Evolutionary conservation across 2,329 filamentous ascomycete species (phyloP).

Genomic region (Didymella pinodella): DNA sequence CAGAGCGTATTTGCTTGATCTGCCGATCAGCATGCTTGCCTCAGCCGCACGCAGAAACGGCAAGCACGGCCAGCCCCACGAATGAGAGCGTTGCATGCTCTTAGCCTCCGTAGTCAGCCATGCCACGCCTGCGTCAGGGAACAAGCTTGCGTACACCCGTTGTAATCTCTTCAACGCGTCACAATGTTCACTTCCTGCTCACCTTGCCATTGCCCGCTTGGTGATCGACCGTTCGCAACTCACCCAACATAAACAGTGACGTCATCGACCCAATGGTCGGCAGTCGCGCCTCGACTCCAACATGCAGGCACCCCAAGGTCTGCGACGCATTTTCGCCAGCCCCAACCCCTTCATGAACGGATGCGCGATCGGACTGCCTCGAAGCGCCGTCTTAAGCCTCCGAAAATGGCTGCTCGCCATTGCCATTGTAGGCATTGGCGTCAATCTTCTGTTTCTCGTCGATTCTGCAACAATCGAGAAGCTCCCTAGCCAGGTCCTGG

Average conservation of each 20-base stretch:
- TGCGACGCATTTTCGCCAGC: conserved; percentile 18
- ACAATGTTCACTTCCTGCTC: background rate
- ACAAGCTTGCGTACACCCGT: conserved; percentile 11
- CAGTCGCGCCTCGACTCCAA: conserved; percentile 1
- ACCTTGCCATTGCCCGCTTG: background rate
- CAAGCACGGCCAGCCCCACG: conserved; percentile 8
- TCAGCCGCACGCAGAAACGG: conserved; percentile 8
- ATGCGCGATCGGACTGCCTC: conserved; percentile 10
- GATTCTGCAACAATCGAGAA: conserved; percentile 17
- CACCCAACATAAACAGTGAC: conserved; percentile 2
- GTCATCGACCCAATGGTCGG: conserved; percentile 11
- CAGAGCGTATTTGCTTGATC: background rate
- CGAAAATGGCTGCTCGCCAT: conserved; percentile 16
- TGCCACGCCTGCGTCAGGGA: conserved; percentile 11
- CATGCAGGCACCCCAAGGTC: conserved; percentile 8
- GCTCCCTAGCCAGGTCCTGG: conserved; percentile 13
- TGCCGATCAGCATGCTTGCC: conserved; percentile 1
- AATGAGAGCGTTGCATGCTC: conserved; percentile 7
- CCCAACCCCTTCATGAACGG: conserved; percentile 18
- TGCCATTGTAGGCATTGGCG: conserved; percentile 12
- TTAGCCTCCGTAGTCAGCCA: conserved; percentile 15
- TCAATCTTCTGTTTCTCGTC: conserved; percentile 25
- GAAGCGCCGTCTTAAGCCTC: conserved; percentile 8
- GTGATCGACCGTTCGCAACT: background rate
- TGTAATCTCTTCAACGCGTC: conserved; percentile 9